These are phyloP conservation scores for Corymbia calophylla DNA, from an alignment of 441 rosid genomes.

Conservation along the genomic window DNA sequence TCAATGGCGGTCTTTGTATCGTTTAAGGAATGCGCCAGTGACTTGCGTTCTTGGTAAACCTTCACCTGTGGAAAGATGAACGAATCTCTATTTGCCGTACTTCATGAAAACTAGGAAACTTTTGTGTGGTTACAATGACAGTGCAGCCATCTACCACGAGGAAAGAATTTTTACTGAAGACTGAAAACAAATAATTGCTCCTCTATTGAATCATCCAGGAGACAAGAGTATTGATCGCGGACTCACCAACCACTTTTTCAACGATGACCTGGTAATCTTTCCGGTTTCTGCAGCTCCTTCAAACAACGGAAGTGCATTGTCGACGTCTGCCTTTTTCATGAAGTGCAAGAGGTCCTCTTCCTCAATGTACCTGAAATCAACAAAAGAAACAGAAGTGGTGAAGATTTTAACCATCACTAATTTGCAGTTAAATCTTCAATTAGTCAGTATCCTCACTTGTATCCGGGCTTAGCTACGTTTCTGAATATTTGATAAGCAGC, in stretches of 20 bases:
- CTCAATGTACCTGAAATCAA: neutral
- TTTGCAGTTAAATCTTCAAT: neutral
- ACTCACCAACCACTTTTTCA: slow-evolving; percentile 4
- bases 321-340: neutral
- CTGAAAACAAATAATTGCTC: neutral
- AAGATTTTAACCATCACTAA: neutral
- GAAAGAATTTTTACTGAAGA: neutral
- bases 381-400: neutral
- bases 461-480: slow-evolving; percentile 50
- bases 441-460: slow-evolving; percentile 26
- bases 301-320: neutral
- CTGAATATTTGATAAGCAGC: slow-evolving; percentile 48
- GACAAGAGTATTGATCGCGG: neutral
- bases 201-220: neutral
- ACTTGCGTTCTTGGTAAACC: slow-evolving; percentile 43
- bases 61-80: slow-evolving; percentile 28
- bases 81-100: neutral
- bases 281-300: neutral
- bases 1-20: slow-evolving; percentile 62
- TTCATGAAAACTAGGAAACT: neutral
- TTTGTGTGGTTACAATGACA: neutral
- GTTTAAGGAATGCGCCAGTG: slow-evolving; percentile 45
- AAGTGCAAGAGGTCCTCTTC: neutral
- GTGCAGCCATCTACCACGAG: neutral
- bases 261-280: neutral